A percentile compares a stretch with the other conserved stretches of the same genome.
Evolutionary conservation across 1,284 basidiomycete species (phyloP).

Genomic region (Pseudozyma pruni): DNA sequence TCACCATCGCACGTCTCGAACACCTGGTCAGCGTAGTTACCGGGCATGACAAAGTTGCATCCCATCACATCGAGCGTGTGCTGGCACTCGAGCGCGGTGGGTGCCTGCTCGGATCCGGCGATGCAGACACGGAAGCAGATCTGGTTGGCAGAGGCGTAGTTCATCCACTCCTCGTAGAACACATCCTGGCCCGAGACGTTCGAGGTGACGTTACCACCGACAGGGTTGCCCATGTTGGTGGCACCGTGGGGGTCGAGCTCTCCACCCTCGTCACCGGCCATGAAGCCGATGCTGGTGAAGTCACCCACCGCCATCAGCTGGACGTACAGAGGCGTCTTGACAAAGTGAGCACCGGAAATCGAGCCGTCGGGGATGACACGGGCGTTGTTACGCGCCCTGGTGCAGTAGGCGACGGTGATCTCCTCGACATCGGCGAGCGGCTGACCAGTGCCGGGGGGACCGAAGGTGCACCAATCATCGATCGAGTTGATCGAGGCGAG

Average conservation of each 20-base stretch:
- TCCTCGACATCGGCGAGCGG: slow-evolving; percentile 77
- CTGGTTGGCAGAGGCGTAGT: slow-evolving; percentile 63
- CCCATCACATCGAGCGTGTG: slow-evolving; percentile 67
- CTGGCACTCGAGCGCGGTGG: slow-evolving; percentile 61
- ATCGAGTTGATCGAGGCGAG: slow-evolving; percentile 64
- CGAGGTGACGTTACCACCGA: slow-evolving; percentile 72
- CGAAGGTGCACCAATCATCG: slow-evolving; percentile 68
- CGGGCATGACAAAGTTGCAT: slow-evolving; percentile 69
- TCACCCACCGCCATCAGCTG: slow-evolving; percentile 70
- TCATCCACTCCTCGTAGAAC: slow-evolving; percentile 72
- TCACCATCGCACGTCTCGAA: slow-evolving; percentile 67
- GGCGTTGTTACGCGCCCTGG: slow-evolving; percentile 69
- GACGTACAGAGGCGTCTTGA: slow-evolving; percentile 68
- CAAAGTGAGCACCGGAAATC: slow-evolving; percentile 65
- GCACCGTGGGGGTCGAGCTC: slow-evolving; percentile 68
- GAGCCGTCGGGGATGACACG: slow-evolving; percentile 68
- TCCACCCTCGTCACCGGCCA: slow-evolving; percentile 59
- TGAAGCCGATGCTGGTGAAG: slow-evolving; percentile 65
- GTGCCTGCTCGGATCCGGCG: slow-evolving; percentile 56
- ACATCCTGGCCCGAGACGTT: slow-evolving; percentile 71
- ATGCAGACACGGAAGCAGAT: slow-evolving; percentile 67
- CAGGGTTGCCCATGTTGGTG: slow-evolving; percentile 70
- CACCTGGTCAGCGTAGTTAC: slow-evolving; percentile 57
- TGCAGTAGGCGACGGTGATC: slow-evolving; percentile 79
- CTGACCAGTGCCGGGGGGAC: slow-evolving; percentile 68